Evolutionary conservation across 139 green algal genomes (phyloP).

Genomic region (Edaphochlamys debaryana): DNA sequence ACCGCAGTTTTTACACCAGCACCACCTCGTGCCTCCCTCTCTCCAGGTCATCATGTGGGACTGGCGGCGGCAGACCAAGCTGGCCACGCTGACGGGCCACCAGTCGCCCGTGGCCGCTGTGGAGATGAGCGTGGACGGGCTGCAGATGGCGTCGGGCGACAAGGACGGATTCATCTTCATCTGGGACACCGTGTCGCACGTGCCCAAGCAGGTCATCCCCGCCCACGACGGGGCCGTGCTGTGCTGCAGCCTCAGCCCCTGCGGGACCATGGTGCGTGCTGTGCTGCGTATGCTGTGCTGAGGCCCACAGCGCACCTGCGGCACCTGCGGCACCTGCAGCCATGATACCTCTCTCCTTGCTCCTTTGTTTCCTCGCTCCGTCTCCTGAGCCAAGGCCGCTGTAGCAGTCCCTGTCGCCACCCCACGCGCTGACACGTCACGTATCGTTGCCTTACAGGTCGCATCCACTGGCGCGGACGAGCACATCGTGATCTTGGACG

Average conservation of each 20-base stretch:
- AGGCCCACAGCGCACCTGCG: too few species aligned
- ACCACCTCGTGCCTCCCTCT: too few species aligned
- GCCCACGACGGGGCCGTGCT: slow-evolving; percentile 51
- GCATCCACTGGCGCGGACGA: slow-evolving; percentile 40
- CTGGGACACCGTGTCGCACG: slow-evolving; percentile 41
- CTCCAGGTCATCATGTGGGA: slow-evolving; percentile 53
- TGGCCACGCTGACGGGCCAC: slow-evolving; percentile 42
- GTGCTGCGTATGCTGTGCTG: too few species aligned
- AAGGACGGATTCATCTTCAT: slow-evolving; percentile 54
- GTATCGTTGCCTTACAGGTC: too few species aligned
- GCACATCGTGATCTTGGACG: slow-evolving; percentile 53
- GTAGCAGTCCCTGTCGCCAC: too few species aligned
- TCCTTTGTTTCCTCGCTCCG: too few species aligned
- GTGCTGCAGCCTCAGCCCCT: slow-evolving; percentile 50
- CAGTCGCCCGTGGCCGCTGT: slow-evolving; percentile 44
- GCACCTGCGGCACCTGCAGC: too few species aligned
- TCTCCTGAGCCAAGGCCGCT: too few species aligned
- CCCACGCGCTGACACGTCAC: too few species aligned
- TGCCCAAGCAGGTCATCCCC: slow-evolving; percentile 38
- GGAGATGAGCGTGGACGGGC: slow-evolving; percentile 56
- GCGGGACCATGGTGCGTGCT: slow-evolving; percentile 46
- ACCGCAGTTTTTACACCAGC: neutral
- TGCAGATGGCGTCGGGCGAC: slow-evolving; percentile 42
- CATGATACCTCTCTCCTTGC: too few species aligned
- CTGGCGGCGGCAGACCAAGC: slow-evolving; percentile 41